phyloP scores from a whole-genome alignment of 1,284 basidiomycete species.

The Golubevia sp. region DNA sequence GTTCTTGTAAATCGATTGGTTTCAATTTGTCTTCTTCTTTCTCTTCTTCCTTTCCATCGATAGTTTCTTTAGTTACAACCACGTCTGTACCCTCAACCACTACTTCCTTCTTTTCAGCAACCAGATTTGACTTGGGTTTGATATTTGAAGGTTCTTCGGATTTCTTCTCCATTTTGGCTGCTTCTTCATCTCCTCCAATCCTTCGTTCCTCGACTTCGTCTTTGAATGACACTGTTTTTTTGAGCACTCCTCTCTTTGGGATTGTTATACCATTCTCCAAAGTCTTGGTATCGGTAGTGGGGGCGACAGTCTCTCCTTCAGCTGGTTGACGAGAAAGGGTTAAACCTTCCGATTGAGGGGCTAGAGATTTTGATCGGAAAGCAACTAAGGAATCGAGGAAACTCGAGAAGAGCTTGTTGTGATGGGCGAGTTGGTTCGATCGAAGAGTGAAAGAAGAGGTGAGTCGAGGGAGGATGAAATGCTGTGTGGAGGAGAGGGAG shows the following conservation, averaged over 20 bases:
- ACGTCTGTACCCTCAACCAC: background rate
- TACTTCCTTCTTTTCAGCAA: background rate
- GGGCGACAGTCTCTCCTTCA: background rate
- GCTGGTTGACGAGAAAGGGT: background rate
- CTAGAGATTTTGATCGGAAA: too few species aligned
- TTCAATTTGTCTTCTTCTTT: slow-evolving; percentile 22
- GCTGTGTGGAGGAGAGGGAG: too few species aligned
- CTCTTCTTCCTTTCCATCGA: slow-evolving; percentile 7
- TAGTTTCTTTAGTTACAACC: background rate
- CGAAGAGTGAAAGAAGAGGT: too few species aligned
- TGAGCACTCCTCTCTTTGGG: background rate
- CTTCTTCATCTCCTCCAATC: background rate
- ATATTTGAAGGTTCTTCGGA: background rate
- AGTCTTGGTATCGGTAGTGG: slow-evolving; percentile 30
- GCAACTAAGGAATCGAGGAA: too few species aligned
- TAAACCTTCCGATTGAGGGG: slow-evolving; percentile 1
- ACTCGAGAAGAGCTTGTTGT: too few species aligned
- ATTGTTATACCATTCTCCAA: slow-evolving; percentile 25
- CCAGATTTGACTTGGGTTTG: background rate
- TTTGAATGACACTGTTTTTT: background rate
- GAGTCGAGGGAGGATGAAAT: too few species aligned
- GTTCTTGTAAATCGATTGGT: slow-evolving; percentile 39
- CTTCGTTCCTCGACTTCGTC: background rate
- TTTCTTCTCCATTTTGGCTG: too few species aligned
- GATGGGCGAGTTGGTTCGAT: too few species aligned